These are phyloP conservation scores for Punica granatum DNA, from an alignment of 345 rosid species.

Conservation along the genomic window DNA sequence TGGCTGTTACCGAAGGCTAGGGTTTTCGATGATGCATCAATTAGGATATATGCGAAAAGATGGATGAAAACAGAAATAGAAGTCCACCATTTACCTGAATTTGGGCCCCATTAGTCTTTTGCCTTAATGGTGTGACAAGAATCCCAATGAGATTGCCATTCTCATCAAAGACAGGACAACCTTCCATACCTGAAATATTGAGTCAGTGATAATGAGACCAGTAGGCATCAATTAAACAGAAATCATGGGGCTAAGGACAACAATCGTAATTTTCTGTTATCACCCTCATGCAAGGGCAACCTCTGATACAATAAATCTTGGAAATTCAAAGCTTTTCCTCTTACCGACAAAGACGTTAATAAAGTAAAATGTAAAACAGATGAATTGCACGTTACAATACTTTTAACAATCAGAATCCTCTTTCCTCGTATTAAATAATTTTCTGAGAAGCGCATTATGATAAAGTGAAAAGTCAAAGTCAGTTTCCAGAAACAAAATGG, in stretches of 20 bases:
- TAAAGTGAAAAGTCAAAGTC: background rate
- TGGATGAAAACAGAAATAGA: constrained; percentile 17
- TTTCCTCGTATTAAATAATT: background rate
- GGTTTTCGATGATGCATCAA: constrained; percentile 54
- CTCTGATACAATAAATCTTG: constrained; percentile 4
- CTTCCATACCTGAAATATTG: constrained; percentile 70
- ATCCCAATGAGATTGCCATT: constrained; percentile 52
- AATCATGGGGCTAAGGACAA: background rate
- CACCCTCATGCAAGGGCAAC: constrained; percentile 4
- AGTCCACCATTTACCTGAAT: constrained; percentile 65
- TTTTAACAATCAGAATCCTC: background rate
- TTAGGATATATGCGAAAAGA: constrained; percentile 15
- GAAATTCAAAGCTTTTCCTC: constrained; percentile 7
- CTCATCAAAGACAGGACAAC: constrained; percentile 73
- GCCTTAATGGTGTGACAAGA: constrained; percentile 72
- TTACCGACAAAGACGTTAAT: background rate
- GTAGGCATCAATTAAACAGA: background rate
- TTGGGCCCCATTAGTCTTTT: constrained; percentile 72
- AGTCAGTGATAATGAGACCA: background rate
- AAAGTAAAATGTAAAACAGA: background rate
- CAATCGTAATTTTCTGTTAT: constrained; percentile 2
- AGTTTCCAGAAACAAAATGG: background rate
- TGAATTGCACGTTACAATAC: background rate
- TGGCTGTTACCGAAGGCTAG: constrained; percentile 94
- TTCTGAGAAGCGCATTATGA: background rate